These are phyloP conservation scores for Leishmania braziliensis DNA, from an alignment of 208 protist species.

Conservation along the genomic window DNA sequence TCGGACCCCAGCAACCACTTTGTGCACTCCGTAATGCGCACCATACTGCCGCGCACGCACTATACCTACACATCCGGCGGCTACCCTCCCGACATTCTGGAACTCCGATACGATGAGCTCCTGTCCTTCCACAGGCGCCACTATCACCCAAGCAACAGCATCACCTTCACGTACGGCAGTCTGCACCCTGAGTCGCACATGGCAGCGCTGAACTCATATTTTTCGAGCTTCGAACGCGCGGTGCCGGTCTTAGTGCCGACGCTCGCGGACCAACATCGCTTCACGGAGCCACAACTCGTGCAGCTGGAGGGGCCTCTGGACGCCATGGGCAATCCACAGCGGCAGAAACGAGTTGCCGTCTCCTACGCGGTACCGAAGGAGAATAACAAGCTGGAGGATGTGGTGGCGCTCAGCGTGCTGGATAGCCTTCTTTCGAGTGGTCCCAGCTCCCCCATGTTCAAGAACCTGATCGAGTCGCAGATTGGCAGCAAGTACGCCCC, in stretches of 20 bases:
- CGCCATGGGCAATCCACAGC: conserved; percentile 75
- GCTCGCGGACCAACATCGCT: conserved; percentile 53
- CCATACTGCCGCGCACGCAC: conserved; percentile 85
- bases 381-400: conserved; percentile 66
- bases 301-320: conserved; percentile 78
- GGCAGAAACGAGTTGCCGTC: conserved; percentile 83
- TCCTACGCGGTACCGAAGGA: conserved; percentile 73
- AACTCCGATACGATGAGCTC: conserved; percentile 90
- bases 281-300: conserved; percentile 45
- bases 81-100: conserved; percentile 86
- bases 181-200: conserved; percentile 76
- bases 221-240: conserved; percentile 45
- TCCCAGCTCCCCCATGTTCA: conserved; percentile 87
- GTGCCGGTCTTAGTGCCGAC: conserved; percentile 58
- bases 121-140: conserved; percentile 84
- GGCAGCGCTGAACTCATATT: conserved; percentile 71
- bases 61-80: conserved; percentile 92
- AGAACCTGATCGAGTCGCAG: conserved; percentile 88
- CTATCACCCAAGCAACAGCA: conserved; percentile 93
- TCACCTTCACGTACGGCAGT: conserved; percentile 90
- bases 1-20: conserved; percentile 87
- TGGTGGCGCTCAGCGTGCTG: conserved; percentile 84
- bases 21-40: conserved; percentile 61
- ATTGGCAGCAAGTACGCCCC: conserved; percentile 85
- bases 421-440: conserved; percentile 84